Percentiles rank a stretch among this genome's conserved stretches.
Evolutionary conservation across 108 stramenopile species (phyloP).

Genomic region (Skeletonema menzelii): DNA sequence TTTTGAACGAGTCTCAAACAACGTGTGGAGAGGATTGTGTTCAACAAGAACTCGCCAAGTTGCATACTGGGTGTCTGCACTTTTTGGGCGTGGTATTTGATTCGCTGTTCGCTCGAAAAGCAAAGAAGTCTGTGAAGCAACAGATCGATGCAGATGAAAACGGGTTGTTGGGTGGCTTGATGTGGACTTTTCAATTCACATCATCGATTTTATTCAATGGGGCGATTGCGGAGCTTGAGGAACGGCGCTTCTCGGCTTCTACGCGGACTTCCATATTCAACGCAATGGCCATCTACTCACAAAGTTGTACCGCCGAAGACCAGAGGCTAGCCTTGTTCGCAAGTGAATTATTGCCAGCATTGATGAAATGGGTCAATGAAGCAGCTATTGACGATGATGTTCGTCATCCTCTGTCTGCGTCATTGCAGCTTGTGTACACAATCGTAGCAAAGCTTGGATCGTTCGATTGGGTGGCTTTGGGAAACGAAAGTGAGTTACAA

Average conservation of each 20-base stretch:
- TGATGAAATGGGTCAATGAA: conserved; percentile 8
- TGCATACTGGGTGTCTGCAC: conserved; percentile 38
- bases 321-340: conserved; percentile 21
- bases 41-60: conserved; percentile 15
- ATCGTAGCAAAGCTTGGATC: conserved; percentile 23
- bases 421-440: conserved; percentile 30
- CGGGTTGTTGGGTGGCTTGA: conserved; percentile 3
- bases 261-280: conserved; percentile 25
- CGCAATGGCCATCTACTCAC: conserved; percentile 22
- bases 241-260: conserved; percentile 11
- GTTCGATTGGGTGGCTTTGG: conserved; percentile 11
- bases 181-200: background rate
- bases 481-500: conserved; percentile 3
- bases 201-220: conserved; percentile 8
- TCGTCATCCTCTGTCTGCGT: conserved; percentile 28
- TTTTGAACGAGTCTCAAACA: background rate
- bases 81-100: conserved; percentile 26
- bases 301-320: conserved; percentile 18
- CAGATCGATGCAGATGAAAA: background rate
- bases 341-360: conserved; percentile 5
- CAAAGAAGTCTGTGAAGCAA: background rate
- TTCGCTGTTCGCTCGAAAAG: conserved; percentile 22
- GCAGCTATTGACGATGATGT: conserved; percentile 15
- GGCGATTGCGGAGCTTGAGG: background rate
- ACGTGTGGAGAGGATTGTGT: background rate